Conservation (phyloP, 2,329 filamentous ascomycete species). For the Teratosphaeriaceae sp. region DNA sequence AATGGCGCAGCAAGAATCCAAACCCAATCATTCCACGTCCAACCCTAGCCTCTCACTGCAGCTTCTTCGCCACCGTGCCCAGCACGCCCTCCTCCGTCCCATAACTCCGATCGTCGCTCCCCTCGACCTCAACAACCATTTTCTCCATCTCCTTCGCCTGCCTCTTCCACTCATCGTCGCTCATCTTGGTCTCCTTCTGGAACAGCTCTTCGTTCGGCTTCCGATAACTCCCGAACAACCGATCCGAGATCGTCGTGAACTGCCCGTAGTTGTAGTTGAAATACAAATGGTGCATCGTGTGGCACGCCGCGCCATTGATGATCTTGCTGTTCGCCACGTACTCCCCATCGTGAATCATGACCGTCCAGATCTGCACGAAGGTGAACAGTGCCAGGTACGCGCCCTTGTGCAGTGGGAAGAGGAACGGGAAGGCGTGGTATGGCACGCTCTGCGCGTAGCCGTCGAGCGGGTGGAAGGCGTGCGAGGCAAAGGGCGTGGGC, state of each 20-base stretch:
- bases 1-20: no score
- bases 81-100: slow-evolving; percentile 14
- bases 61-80: slow-evolving; percentile 8
- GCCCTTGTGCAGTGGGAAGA: slow-evolving; percentile 89
- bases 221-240: slow-evolving; percentile 78
- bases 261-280: slow-evolving; percentile 93
- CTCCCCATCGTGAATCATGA: slow-evolving; percentile 93
- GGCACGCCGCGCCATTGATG: slow-evolving; percentile 91
- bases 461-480: slow-evolving; percentile 92
- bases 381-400: slow-evolving; percentile 79
- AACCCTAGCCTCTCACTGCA: no score
- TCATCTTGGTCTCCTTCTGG: slow-evolving; percentile 78
- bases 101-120: slow-evolving; percentile 43
- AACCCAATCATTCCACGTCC: no score
- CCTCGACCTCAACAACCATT: slow-evolving; percentile 68
- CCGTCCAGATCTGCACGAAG: slow-evolving; percentile 96
- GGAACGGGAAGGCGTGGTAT: slow-evolving; percentile 87
- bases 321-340: slow-evolving; percentile 86
- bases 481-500: slow-evolving; percentile 86
- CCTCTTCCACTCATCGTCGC: slow-evolving; percentile 67
- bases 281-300: slow-evolving; percentile 83
- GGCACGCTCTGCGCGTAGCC: slow-evolving; percentile 83
- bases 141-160: slow-evolving; percentile 71
- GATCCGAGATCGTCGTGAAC: slow-evolving; percentile 88
- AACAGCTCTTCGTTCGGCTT: slow-evolving; percentile 83